phyloP scores from a whole-genome alignment of 179 eudicot genomes.

The Beta macrorhiza region DNA sequence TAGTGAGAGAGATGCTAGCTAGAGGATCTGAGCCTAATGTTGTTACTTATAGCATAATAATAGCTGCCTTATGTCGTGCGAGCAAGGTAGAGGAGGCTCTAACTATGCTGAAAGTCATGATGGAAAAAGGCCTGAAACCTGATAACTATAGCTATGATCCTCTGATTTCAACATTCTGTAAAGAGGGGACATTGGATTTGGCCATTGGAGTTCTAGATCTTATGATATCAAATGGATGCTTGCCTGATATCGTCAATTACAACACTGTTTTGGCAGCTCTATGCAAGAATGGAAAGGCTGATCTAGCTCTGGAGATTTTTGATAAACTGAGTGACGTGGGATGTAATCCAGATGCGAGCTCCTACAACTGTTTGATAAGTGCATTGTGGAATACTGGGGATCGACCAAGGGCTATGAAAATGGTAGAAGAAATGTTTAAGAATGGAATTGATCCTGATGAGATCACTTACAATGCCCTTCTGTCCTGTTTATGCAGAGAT shows the following conservation, averaged over 20 bases:
- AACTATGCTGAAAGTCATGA: slow-evolving; percentile 48
- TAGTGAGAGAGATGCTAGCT: slow-evolving; percentile 55
- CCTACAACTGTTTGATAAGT: slow-evolving; percentile 59
- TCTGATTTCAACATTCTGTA: slow-evolving; percentile 57
- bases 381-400: slow-evolving; percentile 61
- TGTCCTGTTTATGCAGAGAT: slow-evolving; percentile 68
- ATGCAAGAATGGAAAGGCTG: slow-evolving; percentile 58
- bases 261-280: slow-evolving; percentile 57
- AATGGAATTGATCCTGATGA: slow-evolving; percentile 65
- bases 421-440: slow-evolving; percentile 52
- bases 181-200: slow-evolving; percentile 52
- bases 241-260: slow-evolving; percentile 64
- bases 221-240: slow-evolving; percentile 59
- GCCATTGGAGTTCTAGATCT: slow-evolving; percentile 52
- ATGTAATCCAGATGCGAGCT: slow-evolving; percentile 61
- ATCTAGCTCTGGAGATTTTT: slow-evolving; percentile 55
- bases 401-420: slow-evolving; percentile 37
- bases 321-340: slow-evolving; percentile 52
- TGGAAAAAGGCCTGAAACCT: slow-evolving; percentile 52
- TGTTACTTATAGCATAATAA: slow-evolving; percentile 57
- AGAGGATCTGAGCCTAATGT: slow-evolving; percentile 53
- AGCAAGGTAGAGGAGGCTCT: slow-evolving; percentile 49
- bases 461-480: slow-evolving; percentile 60
- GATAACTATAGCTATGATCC: slow-evolving; percentile 63
- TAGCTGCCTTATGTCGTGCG: slow-evolving; percentile 51